phyloP scores from a whole-genome alignment of 106 monocot genomes.

The Phalaenopsis equestris region DNA sequence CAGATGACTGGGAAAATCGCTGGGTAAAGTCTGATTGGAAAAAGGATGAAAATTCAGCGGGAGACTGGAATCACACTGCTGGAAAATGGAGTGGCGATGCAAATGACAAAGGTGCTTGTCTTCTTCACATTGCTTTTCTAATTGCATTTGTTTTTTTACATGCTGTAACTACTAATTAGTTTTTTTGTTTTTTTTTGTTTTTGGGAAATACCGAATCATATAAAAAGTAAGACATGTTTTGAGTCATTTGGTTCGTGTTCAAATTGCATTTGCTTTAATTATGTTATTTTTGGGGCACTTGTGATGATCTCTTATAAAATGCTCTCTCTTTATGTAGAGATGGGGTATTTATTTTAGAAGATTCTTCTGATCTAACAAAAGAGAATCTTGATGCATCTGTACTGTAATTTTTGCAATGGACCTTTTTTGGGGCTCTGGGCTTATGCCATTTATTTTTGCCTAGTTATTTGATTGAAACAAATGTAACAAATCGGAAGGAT shows the following conservation, averaged over 20 bases:
- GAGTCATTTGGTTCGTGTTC: neutral
- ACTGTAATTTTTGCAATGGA: neutral
- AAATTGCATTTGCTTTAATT: too few species aligned
- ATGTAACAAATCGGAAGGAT: neutral
- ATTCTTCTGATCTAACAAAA: too few species aligned
- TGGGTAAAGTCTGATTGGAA: conserved; percentile 97
- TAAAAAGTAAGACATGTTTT: neutral
- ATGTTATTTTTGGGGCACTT: too few species aligned
- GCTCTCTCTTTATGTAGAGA: too few species aligned
- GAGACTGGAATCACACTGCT: conserved; percentile 80
- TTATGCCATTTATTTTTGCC: neutral
- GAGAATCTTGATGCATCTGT: neutral
- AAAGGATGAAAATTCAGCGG: conserved; percentile 68
- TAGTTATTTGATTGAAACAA: neutral
- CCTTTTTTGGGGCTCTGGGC: neutral
- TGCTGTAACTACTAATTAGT: neutral
- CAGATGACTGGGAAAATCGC: conserved; percentile 74
- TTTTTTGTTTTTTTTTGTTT: neutral
- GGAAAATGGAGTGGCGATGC: conserved; percentile 71
- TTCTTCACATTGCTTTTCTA: neutral
- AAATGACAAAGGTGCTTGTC: conserved; percentile 56
- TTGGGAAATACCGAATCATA: neutral
- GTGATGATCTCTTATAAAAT: too few species aligned
- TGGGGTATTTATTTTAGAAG: too few species aligned
- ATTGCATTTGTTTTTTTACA: too few species aligned